Evolutionary conservation across 2,329 filamentous ascomycete species (phyloP).

Genomic region (Lithohypha guttulata): DNA sequence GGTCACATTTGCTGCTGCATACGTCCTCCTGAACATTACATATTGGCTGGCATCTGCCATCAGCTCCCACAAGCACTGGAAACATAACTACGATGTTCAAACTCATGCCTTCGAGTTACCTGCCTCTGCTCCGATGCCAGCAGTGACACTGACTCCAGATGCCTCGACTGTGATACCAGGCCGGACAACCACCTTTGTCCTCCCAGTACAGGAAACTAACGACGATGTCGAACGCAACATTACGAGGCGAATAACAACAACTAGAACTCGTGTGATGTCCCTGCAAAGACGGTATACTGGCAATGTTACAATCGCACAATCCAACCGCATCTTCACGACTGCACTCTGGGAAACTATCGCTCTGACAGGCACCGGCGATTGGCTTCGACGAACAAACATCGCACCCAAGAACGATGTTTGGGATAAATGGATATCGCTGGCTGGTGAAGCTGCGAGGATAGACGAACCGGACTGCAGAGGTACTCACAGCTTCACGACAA

Average conservation of each 20-base stretch:
- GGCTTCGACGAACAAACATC: constrained; percentile 29
- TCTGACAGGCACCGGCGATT: constrained; percentile 32
- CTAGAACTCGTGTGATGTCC: neutral
- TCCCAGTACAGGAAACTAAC: neutral
- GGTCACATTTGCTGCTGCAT: constrained; percentile 46
- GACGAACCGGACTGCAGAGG: too few relatives aligned
- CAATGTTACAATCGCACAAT: constrained; percentile 12
- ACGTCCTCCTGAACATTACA: constrained; percentile 49
- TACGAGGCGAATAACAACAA: neutral
- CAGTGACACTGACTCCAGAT: neutral
- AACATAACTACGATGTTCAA: constrained; percentile 12
- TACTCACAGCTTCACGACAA: too few relatives aligned
- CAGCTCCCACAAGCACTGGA: constrained; percentile 13
- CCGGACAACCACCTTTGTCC: too few relatives aligned
- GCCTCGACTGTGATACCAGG: neutral
- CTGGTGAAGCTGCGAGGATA: constrained; percentile 15
- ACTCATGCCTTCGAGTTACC: neutral
- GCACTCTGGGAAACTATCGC: constrained; percentile 39
- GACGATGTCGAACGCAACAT: neutral
- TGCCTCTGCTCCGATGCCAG: neutral
- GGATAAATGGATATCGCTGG: constrained; percentile 31
- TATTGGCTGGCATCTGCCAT: constrained; percentile 45
- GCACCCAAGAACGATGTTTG: constrained; percentile 32
- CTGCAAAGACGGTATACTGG: constrained; percentile 4
- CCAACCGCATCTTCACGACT: too few relatives aligned